Conservation (phyloP, 2,329 filamentous ascomycete genomes). For the Neurospora crassa region DNA sequence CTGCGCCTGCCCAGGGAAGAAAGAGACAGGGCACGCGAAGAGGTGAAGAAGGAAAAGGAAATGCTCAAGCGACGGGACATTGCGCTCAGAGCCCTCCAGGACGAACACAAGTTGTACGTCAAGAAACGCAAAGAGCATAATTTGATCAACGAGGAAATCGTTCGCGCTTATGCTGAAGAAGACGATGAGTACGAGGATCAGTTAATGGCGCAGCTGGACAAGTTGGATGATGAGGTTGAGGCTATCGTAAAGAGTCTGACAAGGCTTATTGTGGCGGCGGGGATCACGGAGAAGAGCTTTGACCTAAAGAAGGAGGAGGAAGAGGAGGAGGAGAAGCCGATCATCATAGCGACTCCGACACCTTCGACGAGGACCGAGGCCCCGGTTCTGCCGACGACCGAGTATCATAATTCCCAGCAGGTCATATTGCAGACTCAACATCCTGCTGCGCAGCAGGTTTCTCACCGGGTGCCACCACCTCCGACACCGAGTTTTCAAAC, state of each 20-base stretch:
- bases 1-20: conserved; percentile 36
- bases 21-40: conserved; percentile 36
- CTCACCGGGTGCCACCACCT: conserved; percentile 7
- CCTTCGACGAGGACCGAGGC: background rate
- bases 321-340: conserved; percentile 12
- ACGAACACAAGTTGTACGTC: conserved; percentile 33
- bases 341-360: background rate
- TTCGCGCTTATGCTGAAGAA: conserved; percentile 39
- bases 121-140: conserved; percentile 34
- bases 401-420: conserved; percentile 29
- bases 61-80: background rate
- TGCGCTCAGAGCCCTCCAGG: conserved; percentile 24
- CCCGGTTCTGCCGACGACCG: conserved; percentile 6
- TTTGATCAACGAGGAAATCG: conserved; percentile 35
- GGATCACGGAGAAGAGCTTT: conserved; percentile 22
- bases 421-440: conserved; percentile 44
- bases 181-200: conserved; percentile 44
- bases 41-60: conserved; percentile 33
- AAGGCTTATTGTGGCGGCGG: conserved; percentile 31
- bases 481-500: conserved; percentile 14
- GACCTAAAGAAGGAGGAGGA: conserved; percentile 17
- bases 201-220: conserved; percentile 30
- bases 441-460: conserved; percentile 16
- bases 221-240: conserved; percentile 35
- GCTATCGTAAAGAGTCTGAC: conserved; percentile 33